These are phyloP conservation scores for Vanrija sp. DNA, from an alignment of 1,284 basidiomycete genomes.

Conservation along the genomic window DNA sequence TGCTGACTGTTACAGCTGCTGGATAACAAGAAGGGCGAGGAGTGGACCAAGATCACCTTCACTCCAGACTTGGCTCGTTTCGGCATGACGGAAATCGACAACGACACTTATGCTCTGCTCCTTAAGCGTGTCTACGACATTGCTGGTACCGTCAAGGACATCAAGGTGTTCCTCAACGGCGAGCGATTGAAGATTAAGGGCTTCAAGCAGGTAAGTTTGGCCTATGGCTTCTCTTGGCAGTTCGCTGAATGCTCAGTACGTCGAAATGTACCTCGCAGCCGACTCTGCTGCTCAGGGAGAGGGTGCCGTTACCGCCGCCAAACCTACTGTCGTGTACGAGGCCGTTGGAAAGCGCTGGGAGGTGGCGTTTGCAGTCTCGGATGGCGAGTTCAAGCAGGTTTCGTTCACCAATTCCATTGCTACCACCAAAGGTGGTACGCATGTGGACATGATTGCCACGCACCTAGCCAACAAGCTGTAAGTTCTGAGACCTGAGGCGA, in stretches of 20 bases:
- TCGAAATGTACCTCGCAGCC: constrained; percentile 84
- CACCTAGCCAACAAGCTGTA: constrained; percentile 78
- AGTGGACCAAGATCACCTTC: constrained; percentile 94
- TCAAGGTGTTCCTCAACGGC: constrained; percentile 92
- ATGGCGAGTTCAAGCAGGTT: constrained; percentile 82
- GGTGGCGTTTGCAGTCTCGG: constrained; percentile 87
- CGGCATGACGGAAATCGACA: constrained; percentile 87
- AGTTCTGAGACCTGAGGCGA: constrained; percentile 1
- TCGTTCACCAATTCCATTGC: constrained; percentile 98
- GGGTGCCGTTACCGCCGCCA: constrained; percentile 68
- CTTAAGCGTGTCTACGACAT: constrained; percentile 96
- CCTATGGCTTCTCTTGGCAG: too few relatives aligned
- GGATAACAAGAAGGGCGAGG: constrained; percentile 78
- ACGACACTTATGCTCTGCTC: constrained; percentile 83
- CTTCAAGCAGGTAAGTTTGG: constrained; percentile 69
- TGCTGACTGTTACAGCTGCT: constrained; percentile 60
- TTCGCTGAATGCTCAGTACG: constrained; percentile 56
- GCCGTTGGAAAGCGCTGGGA: constrained; percentile 79
- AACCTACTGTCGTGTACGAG: constrained; percentile 81
- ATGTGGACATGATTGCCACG: constrained; percentile 82
- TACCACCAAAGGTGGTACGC: constrained; percentile 94
- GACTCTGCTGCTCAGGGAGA: constrained; percentile 58
- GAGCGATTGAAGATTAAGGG: constrained; percentile 88
- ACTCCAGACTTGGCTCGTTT: constrained; percentile 88
- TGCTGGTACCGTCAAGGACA: constrained; percentile 88